These are phyloP conservation scores for Tulasnella sp. DNA, from an alignment of 768 basidiomycete genomes.

Conservation along the genomic window DNA sequence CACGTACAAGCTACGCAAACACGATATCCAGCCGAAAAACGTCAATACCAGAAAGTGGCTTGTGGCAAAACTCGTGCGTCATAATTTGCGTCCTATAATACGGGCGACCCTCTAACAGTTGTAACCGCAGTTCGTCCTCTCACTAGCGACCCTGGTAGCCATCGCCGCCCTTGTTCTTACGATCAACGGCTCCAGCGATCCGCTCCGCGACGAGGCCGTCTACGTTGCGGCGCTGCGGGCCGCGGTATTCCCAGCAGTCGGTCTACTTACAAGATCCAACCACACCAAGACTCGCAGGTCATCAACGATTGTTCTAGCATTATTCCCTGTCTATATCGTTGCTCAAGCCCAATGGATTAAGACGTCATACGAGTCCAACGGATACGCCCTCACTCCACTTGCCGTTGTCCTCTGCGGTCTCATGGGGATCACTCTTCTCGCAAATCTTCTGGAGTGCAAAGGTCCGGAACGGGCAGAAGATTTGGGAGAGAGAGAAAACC, in stretches of 20 bases:
- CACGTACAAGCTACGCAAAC: conserved; percentile 31
- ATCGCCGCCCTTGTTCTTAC: conserved; percentile 32
- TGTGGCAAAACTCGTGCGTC: conserved; percentile 62
- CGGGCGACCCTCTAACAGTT: conserved; percentile 7
- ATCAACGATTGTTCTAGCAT: conserved; percentile 64
- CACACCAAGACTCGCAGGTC: conserved; percentile 55
- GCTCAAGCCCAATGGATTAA: conserved; percentile 51
- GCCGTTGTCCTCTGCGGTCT: conserved; percentile 30
- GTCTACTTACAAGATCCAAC: conserved; percentile 49
- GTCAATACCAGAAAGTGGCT: conserved; percentile 44
- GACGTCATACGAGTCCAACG: conserved; percentile 36
- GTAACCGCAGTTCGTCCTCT: background rate
- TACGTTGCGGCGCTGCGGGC: conserved; percentile 55
- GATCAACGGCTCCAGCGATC: conserved; percentile 37
- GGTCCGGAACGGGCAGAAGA: conserved; percentile 49
- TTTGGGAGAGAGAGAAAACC: conserved; percentile 48
- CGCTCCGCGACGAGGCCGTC: conserved; percentile 29
- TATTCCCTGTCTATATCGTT: conserved; percentile 65
- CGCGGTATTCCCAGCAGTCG: conserved; percentile 39
- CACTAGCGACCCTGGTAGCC: background rate
- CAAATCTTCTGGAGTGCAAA: conserved; percentile 59
- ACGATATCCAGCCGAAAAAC: conserved; percentile 31
- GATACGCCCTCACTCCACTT: conserved; percentile 26
- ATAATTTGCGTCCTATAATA: background rate
- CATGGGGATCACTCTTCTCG: conserved; percentile 43